Evolutionary conservation across 345 rosid genomes (phyloP), one percentile per base, ranked within the genome.

Genomic region (Dipteronia sinensis): DNA sequence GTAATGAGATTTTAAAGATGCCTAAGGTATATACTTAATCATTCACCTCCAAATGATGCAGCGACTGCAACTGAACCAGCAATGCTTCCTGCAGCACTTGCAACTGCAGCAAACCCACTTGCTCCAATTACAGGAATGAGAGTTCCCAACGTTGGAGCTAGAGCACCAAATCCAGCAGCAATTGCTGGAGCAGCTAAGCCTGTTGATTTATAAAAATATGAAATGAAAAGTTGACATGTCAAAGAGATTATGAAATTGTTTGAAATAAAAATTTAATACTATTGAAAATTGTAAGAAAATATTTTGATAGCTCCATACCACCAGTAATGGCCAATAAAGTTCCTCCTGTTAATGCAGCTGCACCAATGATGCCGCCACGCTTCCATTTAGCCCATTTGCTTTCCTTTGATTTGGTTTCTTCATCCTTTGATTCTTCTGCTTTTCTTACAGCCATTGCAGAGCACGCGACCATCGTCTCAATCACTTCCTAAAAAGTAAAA

Each of bases 51-150:
- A 88, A 95, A 95, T 44, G 99, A 95, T 62, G 98, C 99, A 76
- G 97, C 98, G 82, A 95, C 99, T 49, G 98, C 98, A 89, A 95
- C 99, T 67, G 99, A 95, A 67, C 99, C 99, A 86, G 91, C 96
- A 73, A 92, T 91, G 72, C 96, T 90, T 89, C 99, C 98, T 15
- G 98, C 96, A 82, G 96, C 98, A 71, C 89, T 95, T 27, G 99
- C 99, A 55, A 90, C 99, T 63, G 99, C 98, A 77, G 99, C 98
- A 84, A 95, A 95, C 76, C 99, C 99, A 83, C 93, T 83, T 47
- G 97, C 99, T 79, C 99, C 99, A 78, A 95, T 95, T 64, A 95
- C 95, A 16, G 99, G 99, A 66, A 95, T 81, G 73, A 95, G 77
- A 77, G 99, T 90, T 69, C 99, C 99, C 66, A 95, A 74, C 27